Evolutionary conservation across 176 grass and related monocot genomes (phyloP), one percentile per base, ranked within the genome.

Genomic region (Olyra latifolia): DNA sequence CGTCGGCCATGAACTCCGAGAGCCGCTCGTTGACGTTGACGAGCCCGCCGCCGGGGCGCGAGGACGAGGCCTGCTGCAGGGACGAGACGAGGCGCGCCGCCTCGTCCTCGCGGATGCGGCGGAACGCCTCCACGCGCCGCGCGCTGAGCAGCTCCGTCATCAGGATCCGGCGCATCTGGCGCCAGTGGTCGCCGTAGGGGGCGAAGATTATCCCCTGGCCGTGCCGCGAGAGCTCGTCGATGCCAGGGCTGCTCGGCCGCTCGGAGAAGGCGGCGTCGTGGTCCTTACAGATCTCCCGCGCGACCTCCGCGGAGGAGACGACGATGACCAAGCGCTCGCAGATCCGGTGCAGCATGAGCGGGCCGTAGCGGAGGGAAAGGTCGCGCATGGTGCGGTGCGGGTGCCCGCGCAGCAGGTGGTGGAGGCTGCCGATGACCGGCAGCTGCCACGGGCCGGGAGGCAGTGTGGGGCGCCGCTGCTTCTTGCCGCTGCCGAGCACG

Each of bases 171-270:
- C 80, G 80, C 16, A 87, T 30, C 17, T 71, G 74, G 32, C 75
- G 68, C 84, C 80, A 91, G 50, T 84, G 47, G 49, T 67, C 60
- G 19, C 84, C 69, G 44, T 91, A 87, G 30, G 85, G 80, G 16
- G 80, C 20, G 47, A 89, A 89, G 40, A 69, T 30, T 25, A 87
- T 58, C 35, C 77, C 89, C 70, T 67, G 62, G 29, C 49, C 45
- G 17, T 76, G 62, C 12, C 57, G 45, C 1, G 68, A 41, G 7
- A 87, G 23, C 24, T 81, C 74, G 62, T 72, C 57, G 77, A 64
- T 46, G 10, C 71, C 59, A 0, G 77, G 64, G 62, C 71, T 81
- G 15, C 79, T 45, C 10, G 29, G 75, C 6, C 75, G 62, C 25
- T 61, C 43, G 7, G 80, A 52, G 43, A 91, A 87, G 52, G 49